Evolutionary conservation across 2,329 filamentous ascomycete genomes (phyloP).

Genomic region (Aspergillus sp.): DNA sequence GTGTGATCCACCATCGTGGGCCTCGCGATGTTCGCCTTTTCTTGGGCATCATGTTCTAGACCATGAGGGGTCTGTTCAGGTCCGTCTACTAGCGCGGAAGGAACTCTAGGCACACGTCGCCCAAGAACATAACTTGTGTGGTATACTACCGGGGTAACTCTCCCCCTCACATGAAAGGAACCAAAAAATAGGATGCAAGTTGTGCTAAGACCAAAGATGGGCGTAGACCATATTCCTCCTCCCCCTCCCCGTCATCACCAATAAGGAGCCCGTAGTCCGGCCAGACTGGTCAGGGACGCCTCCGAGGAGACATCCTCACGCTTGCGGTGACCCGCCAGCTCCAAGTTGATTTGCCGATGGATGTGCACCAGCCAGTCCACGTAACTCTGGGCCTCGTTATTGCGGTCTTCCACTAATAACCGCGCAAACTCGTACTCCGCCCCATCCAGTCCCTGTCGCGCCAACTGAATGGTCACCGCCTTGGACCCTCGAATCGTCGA

Average conservation of each 20-base stretch:
- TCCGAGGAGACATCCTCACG: constrained; percentile 44
- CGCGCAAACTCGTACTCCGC: constrained; percentile 96
- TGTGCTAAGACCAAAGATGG: background rate
- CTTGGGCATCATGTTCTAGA: background rate
- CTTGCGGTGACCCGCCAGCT: constrained; percentile 57
- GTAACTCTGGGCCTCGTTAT: constrained; percentile 96
- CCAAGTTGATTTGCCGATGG: constrained; percentile 87
- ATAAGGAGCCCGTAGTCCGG: constrained; percentile 45
- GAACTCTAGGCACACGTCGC: background rate
- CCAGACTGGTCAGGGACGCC: constrained; percentile 43
- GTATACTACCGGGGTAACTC: background rate
- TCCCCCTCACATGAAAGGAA: constrained; percentile 14
- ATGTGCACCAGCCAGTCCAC: constrained; percentile 98
- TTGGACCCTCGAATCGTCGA: constrained; percentile 78
- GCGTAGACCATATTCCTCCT: background rate
- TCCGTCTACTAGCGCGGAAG: background rate
- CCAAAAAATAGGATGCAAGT: constrained; percentile 14
- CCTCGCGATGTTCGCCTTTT: background rate
- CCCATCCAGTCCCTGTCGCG: constrained; percentile 87
- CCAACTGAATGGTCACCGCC: constrained; percentile 83
- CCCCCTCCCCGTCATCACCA: constrained; percentile 29
- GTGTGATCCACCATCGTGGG: background rate
- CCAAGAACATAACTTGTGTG: constrained; percentile 1
- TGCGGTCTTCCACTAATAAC: constrained; percentile 86
- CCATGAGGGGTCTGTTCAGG: background rate